Conservation (phyloP, 805 yeast genomes). For the Saturnispora gosingensis region DNA sequence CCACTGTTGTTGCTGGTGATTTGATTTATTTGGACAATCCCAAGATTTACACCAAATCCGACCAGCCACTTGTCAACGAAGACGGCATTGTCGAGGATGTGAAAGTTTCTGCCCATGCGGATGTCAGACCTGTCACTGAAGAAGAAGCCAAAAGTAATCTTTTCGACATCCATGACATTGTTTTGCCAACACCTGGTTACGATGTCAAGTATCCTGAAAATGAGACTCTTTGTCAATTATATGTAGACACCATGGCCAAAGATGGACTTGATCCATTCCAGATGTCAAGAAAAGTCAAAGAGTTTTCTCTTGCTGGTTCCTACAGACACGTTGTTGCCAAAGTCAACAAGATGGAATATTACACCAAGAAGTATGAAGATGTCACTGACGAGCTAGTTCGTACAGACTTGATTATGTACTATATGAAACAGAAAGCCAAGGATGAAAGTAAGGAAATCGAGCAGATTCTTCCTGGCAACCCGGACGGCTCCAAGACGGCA, state of each 20-base stretch:
- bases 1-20: conserved; percentile 70
- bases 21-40: conserved; percentile 45
- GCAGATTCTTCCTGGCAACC: conserved; percentile 26
- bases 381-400: conserved; percentile 64
- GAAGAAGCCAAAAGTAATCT: conserved; percentile 55
- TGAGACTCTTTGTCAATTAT: conserved; percentile 46
- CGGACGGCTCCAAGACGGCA: conserved; percentile 47
- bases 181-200: conserved; percentile 94
- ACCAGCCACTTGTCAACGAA: conserved; percentile 26
- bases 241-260: conserved; percentile 61
- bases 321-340: conserved; percentile 67
- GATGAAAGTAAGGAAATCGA: conserved; percentile 11
- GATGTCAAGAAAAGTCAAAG: conserved; percentile 79
- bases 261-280: conserved; percentile 79
- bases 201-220: conserved; percentile 82
- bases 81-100: conserved; percentile 66
- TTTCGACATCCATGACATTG: conserved; percentile 71
- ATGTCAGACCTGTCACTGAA: conserved; percentile 68
- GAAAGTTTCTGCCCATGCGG: conserved; percentile 42
- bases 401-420: conserved; percentile 63
- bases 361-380: conserved; percentile 49
- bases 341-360: conserved; percentile 56
- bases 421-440: conserved; percentile 18
- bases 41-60: conserved; percentile 16
- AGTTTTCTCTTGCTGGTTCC: conserved; percentile 86